Percentiles rank a stretch among this genome's conserved stretches.
These are phyloP conservation scores for Westerdykella aurantiaca DNA, from an alignment of 2,329 filamentous ascomycete genomes.

Conservation along the genomic window DNA sequence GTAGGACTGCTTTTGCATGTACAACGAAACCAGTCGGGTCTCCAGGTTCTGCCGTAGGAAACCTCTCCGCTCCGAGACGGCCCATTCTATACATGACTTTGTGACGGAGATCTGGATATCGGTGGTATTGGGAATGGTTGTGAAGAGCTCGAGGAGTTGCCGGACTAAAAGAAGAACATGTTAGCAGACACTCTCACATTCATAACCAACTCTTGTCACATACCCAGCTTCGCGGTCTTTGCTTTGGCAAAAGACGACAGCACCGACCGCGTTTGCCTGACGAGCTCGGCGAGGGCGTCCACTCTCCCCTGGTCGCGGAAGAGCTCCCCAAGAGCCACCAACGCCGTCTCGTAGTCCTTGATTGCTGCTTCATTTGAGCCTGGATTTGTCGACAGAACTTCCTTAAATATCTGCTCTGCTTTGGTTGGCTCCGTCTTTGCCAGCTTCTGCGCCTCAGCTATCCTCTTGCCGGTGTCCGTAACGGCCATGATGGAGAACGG, in stretches of 20 bases:
- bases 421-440: constrained; percentile 73
- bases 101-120: constrained; percentile 93
- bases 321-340: constrained; percentile 84
- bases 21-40: constrained; percentile 84
- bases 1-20: constrained; percentile 97
- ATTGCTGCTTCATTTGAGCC: constrained; percentile 79
- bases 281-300: constrained; percentile 79
- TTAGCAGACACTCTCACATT: background rate
- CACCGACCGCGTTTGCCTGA: constrained; percentile 83
- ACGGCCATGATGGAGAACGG: constrained; percentile 26
- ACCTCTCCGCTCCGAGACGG: constrained; percentile 83
- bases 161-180: constrained; percentile 60
- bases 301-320: constrained; percentile 82
- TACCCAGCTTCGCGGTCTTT: constrained; percentile 97
- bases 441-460: constrained; percentile 84
- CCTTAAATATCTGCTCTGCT: constrained; percentile 83
- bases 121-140: constrained; percentile 86
- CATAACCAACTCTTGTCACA: constrained; percentile 21
- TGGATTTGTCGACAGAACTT: constrained; percentile 79
- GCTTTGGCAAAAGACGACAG: constrained; percentile 97
- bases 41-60: constrained; percentile 98
- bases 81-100: constrained; percentile 99
- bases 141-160: constrained; percentile 92
- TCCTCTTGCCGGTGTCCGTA: constrained; percentile 54
- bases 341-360: constrained; percentile 83